phyloP scores from a whole-genome alignment of 345 rosid genomes.

The Hypericum androsaemum region DNA sequence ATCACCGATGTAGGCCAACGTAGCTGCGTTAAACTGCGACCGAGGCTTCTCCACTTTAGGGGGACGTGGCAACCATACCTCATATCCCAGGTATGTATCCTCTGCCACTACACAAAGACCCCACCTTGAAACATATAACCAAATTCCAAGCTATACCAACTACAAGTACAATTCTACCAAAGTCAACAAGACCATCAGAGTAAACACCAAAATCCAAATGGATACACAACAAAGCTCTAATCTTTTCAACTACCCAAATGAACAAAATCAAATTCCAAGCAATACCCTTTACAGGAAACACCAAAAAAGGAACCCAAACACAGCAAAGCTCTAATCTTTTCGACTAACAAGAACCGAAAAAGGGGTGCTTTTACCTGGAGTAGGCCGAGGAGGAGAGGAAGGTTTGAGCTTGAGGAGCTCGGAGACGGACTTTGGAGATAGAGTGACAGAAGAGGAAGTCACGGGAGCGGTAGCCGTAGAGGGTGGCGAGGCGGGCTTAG shows the following conservation, averaged over 20 bases:
- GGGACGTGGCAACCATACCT: slow-evolving; percentile 45
- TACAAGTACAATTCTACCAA: background rate
- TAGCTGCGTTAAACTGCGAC: slow-evolving; percentile 29
- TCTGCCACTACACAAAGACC: slow-evolving; percentile 13
- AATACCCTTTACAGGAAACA: too few relatives aligned
- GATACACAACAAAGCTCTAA: background rate
- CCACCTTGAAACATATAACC: too few relatives aligned
- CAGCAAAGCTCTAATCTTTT: too few relatives aligned
- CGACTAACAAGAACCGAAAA: too few relatives aligned
- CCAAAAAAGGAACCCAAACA: too few relatives aligned
- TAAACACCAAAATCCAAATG: background rate
- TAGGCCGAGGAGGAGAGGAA: background rate
- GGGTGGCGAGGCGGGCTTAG: slow-evolving; percentile 9
- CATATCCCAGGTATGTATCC: slow-evolving; percentile 48
- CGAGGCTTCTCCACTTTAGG: slow-evolving; percentile 68
- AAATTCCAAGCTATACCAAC: too few relatives aligned
- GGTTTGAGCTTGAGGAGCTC: slow-evolving; percentile 47
- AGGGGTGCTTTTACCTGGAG: background rate
- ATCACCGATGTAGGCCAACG: slow-evolving; percentile 29
- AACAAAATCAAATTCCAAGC: too few relatives aligned
- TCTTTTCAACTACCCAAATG: too few relatives aligned
- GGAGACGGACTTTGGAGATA: slow-evolving; percentile 33
- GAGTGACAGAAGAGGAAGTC: slow-evolving; percentile 16
- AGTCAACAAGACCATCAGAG: background rate
- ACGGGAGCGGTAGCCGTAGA: slow-evolving; percentile 16